Percentiles rank a stretch among this genome's conserved stretches.
Evolutionary conservation across 75 land plant genomes (phyloP).

Genomic region (Sequoia sempervirens): DNA sequence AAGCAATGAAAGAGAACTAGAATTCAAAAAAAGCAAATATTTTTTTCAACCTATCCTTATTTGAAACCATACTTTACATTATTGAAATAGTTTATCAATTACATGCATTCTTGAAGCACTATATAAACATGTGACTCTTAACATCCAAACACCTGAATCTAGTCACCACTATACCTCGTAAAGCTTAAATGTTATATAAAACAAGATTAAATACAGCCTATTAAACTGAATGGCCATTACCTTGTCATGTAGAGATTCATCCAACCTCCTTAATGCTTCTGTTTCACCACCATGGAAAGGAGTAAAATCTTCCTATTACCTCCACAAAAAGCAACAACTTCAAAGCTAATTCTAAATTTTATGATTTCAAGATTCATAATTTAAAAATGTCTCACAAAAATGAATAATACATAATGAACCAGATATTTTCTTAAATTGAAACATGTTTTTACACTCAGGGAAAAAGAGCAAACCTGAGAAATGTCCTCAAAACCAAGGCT

Average conservation of each 20-base stretch:
- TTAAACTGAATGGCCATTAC: constrained; percentile 17
- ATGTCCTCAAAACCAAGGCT: constrained; percentile 70
- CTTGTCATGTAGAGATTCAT: constrained; percentile 54
- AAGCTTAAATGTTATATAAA: neutral
- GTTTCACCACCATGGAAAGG: constrained; percentile 89
- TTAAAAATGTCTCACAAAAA: neutral
- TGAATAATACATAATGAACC: neutral
- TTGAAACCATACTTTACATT: neutral
- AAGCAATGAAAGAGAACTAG: neutral
- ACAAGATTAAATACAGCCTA: neutral
- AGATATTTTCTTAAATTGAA: neutral
- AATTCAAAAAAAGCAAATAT: neutral
- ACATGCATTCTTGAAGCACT: neutral
- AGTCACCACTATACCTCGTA: neutral
- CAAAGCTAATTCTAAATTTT: neutral
- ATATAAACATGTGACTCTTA: neutral
- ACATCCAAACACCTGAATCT: neutral
- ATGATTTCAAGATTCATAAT: neutral
- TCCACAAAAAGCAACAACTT: neutral
- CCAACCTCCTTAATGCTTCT: constrained; percentile 69
- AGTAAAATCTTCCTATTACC: constrained; percentile 50
- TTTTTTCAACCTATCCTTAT: neutral
- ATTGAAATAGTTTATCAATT: neutral
- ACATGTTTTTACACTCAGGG: neutral
- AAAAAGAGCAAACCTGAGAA: constrained; percentile 28